Evolutionary conservation across 345 rosid species (phyloP).

Genomic region (Aquilaria yunnanensis): DNA sequence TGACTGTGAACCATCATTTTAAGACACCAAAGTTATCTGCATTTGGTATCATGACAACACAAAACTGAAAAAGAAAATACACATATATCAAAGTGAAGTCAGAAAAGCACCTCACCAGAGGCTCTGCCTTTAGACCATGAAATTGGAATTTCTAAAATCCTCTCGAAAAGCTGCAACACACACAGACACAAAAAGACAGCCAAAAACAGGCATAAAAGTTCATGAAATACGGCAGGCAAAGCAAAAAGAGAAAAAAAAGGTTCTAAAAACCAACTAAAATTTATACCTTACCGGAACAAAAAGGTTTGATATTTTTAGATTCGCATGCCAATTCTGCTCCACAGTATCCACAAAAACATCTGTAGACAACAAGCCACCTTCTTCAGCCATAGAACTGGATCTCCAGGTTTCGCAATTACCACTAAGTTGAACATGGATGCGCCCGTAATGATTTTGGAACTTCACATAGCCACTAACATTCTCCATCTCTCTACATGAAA

Average conservation of each 20-base stretch:
- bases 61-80: neutral
- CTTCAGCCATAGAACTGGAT: conserved; percentile 63
- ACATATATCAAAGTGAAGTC: conserved; percentile 21
- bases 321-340: conserved; percentile 93
- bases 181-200: conserved; percentile 6
- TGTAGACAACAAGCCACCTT: conserved; percentile 88
- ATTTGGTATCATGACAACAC: neutral
- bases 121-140: conserved; percentile 94
- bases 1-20: too few relatives aligned
- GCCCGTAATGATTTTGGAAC: conserved; percentile 85
- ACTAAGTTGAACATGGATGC: conserved; percentile 69
- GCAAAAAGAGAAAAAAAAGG: conserved; percentile 2
- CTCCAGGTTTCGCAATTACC: conserved; percentile 93
- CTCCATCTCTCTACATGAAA: conserved; percentile 72
- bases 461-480: conserved; percentile 72
- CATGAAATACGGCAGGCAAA: neutral
- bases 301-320: conserved; percentile 69
- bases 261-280: conserved; percentile 7
- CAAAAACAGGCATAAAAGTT: conserved; percentile 8
- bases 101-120: conserved; percentile 99
- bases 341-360: conserved; percentile 84
- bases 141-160: conserved; percentile 86
- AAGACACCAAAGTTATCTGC: too few relatives aligned
- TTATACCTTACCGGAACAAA: conserved; percentile 84
- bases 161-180: conserved; percentile 71